Conservation (phyloP, 805 yeast genomes). For the Lachancea lanzarotensis region DNA sequence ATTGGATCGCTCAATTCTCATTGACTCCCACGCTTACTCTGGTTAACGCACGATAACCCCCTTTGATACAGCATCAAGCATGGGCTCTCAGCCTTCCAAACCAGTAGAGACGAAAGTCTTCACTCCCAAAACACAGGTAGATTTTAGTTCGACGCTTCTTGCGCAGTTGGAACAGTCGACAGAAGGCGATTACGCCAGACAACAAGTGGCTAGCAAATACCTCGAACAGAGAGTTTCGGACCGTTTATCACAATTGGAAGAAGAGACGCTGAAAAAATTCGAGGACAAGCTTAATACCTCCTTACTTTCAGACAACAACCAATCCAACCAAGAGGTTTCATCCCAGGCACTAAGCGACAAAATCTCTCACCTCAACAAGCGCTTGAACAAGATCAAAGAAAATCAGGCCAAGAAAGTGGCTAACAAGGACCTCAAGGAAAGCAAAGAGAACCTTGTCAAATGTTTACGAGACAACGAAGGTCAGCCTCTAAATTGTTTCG, state of each 20-base stretch:
- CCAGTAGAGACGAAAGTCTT: constrained; percentile 58
- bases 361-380: constrained; percentile 34
- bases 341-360: constrained; percentile 37
- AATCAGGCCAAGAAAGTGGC: constrained; percentile 14
- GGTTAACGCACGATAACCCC: too few species aligned
- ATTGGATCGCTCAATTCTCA: background rate
- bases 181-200: constrained; percentile 66
- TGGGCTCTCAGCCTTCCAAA: constrained; percentile 58
- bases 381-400: constrained; percentile 34
- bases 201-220: constrained; percentile 59
- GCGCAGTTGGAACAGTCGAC: constrained; percentile 54
- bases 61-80: constrained; percentile 20
- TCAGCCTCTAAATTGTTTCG: constrained; percentile 74
- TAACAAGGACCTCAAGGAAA: constrained; percentile 33
- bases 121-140: constrained; percentile 61
- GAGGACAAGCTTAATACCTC: constrained; percentile 43
- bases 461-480: constrained; percentile 59
- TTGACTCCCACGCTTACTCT: background rate
- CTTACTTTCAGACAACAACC: constrained; percentile 29
- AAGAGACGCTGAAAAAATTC: constrained; percentile 45
- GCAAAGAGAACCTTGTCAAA: constrained; percentile 41
- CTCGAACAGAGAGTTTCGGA: constrained; percentile 59
- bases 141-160: constrained; percentile 57
- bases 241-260: constrained; percentile 49
- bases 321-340: constrained; percentile 24